Base-by-base conservation (phyloP, 2,329 filamentous ascomycete genomes). In the Claviceps capensis region DNA sequence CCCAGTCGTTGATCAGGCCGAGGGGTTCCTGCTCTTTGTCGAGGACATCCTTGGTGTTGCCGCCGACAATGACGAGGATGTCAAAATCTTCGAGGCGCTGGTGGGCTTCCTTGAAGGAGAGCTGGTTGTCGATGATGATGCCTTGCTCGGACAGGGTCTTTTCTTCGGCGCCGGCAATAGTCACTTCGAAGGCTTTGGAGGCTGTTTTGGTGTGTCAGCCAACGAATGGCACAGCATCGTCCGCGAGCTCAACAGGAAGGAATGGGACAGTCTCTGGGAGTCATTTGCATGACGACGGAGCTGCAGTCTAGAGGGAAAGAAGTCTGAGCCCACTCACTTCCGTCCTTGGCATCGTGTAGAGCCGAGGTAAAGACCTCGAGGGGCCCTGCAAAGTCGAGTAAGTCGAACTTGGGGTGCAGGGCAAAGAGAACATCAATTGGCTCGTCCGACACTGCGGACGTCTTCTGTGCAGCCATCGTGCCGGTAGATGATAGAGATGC, bases 51-150 rank as follows among this genome's bases (percentile, higher is more conserved):
- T 83, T 77, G 54, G 72, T 71, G 63, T 80, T 77, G 63, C 88
- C 87, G 62, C 88, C 88, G 30, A 88, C 76, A 57, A 94, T 72
- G 66, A 93, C 76, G 59, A 94, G 76, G 56, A 93, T 76, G 66
- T 94, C 88, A 65, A 86, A 90, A 58, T 89, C 84, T 58, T 82
- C 72, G 48, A 89, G 78, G 59, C 75, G 75, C 54, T 87, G 79
- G 68, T 88, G 77, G 55, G 86, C 87, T 63, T 91, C 86, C 63
- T 86, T 85, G 75, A 79, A 88, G 65, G 81, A 76, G 67, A 90
- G 82, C 68, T 93, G 83, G 56, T 85, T 81, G 61, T 79, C 79
- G 67, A 93, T 72, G 60, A 81, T 74, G 63, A 84, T 77, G 58
- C 86, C 86, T 67, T 88, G 74, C 43, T 70, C 65, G 26, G 77